Conservation (phyloP, 192 early-diverging fungal genomes). For the Gaertneriomyces semiglobifer region DNA sequence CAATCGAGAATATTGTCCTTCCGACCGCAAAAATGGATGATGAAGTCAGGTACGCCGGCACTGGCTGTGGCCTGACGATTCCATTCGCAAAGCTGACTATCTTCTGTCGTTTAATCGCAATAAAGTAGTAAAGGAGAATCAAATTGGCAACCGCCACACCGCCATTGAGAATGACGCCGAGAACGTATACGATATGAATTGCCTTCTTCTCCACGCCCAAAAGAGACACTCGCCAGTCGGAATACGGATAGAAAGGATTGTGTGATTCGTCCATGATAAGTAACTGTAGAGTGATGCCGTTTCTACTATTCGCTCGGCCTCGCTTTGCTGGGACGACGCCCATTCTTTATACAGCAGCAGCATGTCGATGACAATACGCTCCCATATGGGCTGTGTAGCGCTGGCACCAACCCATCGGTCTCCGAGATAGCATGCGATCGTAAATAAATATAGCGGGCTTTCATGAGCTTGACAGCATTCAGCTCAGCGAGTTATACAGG, state of each 20-base stretch:
- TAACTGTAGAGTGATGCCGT: too few species aligned
- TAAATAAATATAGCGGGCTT: too few species aligned
- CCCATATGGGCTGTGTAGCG: too few species aligned
- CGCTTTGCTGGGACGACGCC: too few species aligned
- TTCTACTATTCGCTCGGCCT: too few species aligned
- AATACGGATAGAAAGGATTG: conserved; percentile 13
- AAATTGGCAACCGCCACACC: neutral
- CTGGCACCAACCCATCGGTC: too few species aligned
- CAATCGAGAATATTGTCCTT: neutral
- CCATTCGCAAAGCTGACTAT: neutral
- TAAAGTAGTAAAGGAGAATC: neutral
- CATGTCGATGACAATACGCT: too few species aligned
- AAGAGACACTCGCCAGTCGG: conserved; percentile 14
- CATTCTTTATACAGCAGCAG: too few species aligned
- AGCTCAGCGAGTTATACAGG: too few species aligned
- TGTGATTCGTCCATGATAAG: too few species aligned
- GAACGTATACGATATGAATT: neutral
- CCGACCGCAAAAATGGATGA: conserved; percentile 1
- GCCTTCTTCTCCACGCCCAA: neutral
- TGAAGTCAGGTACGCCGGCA: neutral
- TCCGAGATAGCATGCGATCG: too few species aligned
- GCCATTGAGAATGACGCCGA: neutral
- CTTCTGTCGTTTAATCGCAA: neutral
- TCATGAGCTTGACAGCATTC: too few species aligned
- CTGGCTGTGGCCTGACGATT: conserved; percentile 1